Conservation (phyloP, 192 early-diverging fungal genomes). For the Backusella circina region DNA sequence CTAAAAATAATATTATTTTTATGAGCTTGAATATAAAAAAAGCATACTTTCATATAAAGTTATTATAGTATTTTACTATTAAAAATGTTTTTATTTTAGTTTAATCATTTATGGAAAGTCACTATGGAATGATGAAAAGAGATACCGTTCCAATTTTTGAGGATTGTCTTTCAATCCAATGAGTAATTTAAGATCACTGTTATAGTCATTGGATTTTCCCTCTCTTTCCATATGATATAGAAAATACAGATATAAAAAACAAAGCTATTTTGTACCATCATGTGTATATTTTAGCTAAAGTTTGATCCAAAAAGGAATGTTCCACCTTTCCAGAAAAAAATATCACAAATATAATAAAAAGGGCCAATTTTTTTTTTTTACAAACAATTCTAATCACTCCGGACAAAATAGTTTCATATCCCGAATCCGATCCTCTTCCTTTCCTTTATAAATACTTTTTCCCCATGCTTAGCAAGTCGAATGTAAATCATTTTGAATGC, state of each 20-base stretch:
- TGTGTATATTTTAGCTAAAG: neutral
- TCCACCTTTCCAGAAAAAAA: neutral
- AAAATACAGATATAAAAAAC: neutral
- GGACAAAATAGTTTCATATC: neutral
- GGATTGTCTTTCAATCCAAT: neutral
- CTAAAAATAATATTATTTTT: neutral
- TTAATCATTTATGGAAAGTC: neutral
- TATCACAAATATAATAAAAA: neutral
- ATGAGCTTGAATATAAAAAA: neutral
- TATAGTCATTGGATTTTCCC: neutral
- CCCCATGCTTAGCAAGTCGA: no score
- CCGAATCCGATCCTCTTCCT: neutral
- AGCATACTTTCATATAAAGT: neutral
- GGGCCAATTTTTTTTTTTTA: neutral
- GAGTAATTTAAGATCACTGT: neutral
- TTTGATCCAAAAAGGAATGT: neutral
- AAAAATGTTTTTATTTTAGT: neutral
- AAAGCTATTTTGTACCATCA: neutral
- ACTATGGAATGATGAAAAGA: neutral
- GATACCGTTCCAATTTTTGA: neutral
- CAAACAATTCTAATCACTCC: neutral
- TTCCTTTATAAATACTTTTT: no score
- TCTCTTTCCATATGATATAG: neutral
- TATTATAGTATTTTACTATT: neutral
- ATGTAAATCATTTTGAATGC: neutral